Evolutionary conservation across 352 stramenopile species (phyloP), one percentile per base, ranked within the genome.

Genomic region (Saprolegnia parasitica): DNA sequence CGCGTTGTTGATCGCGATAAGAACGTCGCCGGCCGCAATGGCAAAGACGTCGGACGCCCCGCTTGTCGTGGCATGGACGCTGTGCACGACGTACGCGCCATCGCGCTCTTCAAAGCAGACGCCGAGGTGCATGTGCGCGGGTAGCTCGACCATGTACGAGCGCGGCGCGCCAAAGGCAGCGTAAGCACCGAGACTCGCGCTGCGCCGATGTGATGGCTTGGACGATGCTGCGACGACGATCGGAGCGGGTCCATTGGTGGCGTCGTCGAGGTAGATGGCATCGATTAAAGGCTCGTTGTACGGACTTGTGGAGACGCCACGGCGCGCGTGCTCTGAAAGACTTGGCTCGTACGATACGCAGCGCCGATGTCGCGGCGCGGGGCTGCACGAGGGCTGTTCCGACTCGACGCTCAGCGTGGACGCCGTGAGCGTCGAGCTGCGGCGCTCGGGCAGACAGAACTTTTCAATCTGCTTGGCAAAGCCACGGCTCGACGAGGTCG

Each of bases 71-170:
- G 58, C 20, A 23, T 67, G 58, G 23, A 67, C 15, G 13, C 29
- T 67, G 37, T 67, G 58, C 40, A 56, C 58, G 39, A 56, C 45
- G 40, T 56, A 67, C 16, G 20, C 13, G 20, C 42, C 58, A 21
- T 67, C 58, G 24, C 21, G 40, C 42, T 49, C 42, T 18, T 54
- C 58, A 40, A 67, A 56, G 40, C 58, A 67, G 11, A 67, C 58
- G 5, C 58, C 58, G n/a, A 67, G 58, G 16, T 56, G 58, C 11
- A n/a, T n/a, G 42, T n/a, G 42, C 3, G 42, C 13, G 18, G 42
- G 42, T 3, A 49, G 13, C 13, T 49, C 13, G 18, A 49, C 42
- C 42, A 4, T 49, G 42, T 49, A 49, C 18, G 13, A n/a, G 42
- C 42, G 42, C 13, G 13, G 11, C 42, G 42, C 11, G 8, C 11